Evolutionary conservation across 805 yeast species (phyloP).

Genomic region (Nakazawaea ernobii): DNA sequence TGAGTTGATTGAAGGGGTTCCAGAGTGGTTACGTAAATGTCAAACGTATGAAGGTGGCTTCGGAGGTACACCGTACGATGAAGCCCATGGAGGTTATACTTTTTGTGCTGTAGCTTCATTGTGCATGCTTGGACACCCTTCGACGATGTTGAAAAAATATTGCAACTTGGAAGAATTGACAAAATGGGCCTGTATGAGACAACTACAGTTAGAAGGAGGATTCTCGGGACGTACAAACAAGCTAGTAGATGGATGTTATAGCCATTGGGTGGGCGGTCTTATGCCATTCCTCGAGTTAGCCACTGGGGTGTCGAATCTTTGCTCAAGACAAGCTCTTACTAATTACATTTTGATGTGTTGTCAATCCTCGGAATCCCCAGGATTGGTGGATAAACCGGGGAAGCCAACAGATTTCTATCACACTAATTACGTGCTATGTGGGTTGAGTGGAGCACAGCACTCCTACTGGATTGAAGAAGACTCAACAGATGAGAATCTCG

Average conservation of each 20-base stretch:
- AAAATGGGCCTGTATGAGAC: conserved; percentile 70
- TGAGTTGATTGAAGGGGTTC: conserved; percentile 47
- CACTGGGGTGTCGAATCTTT: conserved; percentile 18
- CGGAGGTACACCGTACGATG: conserved; percentile 76
- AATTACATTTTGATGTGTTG: conserved; percentile 72
- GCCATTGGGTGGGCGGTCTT: conserved; percentile 91
- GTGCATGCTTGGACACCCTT: conserved; percentile 37
- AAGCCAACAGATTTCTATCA: conserved; percentile 81
- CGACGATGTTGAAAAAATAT: conserved; percentile 24
- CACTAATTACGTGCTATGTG: conserved; percentile 78
- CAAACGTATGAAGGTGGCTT: conserved; percentile 97
- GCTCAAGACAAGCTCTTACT: conserved; percentile 50
- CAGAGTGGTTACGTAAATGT: conserved; percentile 59
- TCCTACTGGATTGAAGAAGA: conserved; percentile 21
- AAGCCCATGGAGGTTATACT: conserved; percentile 97
- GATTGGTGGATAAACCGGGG: conserved; percentile 86
- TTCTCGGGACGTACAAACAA: conserved; percentile 87
- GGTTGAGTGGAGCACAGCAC: conserved; percentile 59
- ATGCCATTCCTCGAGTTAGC: conserved; percentile 58
- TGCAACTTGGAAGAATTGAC: conserved; percentile 45
- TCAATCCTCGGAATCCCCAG: conserved; percentile 59
- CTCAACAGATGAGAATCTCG: not conserved
- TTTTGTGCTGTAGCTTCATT: conserved; percentile 78
- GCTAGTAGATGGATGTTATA: conserved; percentile 92
- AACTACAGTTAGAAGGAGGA: conserved; percentile 75